A percentile compares a stretch with the other conserved stretches of the same genome.
Evolutionary conservation across 139 green algal species (phyloP).

Genomic region (Chlorella sp.): DNA sequence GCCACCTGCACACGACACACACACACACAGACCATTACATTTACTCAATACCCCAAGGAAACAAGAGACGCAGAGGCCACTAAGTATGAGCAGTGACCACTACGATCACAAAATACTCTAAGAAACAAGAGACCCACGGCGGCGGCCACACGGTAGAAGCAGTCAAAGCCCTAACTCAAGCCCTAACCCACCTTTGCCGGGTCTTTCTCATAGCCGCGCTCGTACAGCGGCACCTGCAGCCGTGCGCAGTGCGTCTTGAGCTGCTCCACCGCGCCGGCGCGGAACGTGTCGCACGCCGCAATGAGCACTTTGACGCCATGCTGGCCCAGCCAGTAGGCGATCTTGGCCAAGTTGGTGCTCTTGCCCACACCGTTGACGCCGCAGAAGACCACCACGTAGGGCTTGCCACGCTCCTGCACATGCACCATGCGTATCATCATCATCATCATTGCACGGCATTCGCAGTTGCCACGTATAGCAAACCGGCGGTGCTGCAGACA

Average conservation of each 20-base stretch:
- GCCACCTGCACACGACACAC: conserved; percentile 68
- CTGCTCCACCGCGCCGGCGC: conserved; percentile 95
- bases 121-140: background rate
- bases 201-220: conserved; percentile 99
- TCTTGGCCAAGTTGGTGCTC: conserved; percentile 97
- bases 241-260: conserved; percentile 91
- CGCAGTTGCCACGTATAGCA: no score
- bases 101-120: no score
- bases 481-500: no score
- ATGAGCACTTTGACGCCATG: conserved; percentile 66
- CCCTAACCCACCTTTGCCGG: conserved; percentile 65
- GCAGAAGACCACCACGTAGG: conserved; percentile 96
- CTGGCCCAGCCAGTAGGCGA: conserved; percentile 91
- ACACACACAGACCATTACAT: background rate
- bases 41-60: background rate
- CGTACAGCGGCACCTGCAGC: conserved; percentile 87
- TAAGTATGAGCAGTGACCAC: no score
- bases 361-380: conserved; percentile 99
- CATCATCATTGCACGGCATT: no score
- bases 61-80: background rate
- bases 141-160: no score
- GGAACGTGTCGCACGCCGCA: conserved; percentile 97
- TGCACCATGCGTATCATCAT: background rate
- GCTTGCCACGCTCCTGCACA: conserved; percentile 53
- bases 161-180: no score